These are phyloP conservation scores for Neofusicoccum sp. DNA, from an alignment of 2,329 filamentous ascomycete genomes.

Conservation along the genomic window DNA sequence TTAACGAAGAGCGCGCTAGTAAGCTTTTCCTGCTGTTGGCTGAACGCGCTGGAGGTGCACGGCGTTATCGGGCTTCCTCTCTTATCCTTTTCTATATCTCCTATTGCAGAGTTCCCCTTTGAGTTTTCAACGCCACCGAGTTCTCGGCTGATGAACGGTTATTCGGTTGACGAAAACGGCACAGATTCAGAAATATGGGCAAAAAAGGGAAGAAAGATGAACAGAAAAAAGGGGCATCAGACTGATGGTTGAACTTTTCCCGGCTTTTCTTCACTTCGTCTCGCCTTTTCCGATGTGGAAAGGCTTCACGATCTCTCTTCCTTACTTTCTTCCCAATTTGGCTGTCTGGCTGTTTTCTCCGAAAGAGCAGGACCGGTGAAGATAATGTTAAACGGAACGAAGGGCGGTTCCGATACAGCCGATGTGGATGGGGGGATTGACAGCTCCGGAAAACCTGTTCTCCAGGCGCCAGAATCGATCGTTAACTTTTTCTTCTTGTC, in stretches of 20 bases:
- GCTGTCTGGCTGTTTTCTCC: not conserved
- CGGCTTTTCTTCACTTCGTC: not conserved
- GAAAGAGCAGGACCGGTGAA: not conserved
- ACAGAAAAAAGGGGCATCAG: not conserved
- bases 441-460: conserved; percentile 15
- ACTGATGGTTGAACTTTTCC: conserved; percentile 9
- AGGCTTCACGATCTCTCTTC: conserved; percentile 4
- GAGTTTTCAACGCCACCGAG: not conserved
- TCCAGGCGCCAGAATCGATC: conserved; percentile 14
- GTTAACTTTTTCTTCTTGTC: conserved; percentile 2
- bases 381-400: not conserved
- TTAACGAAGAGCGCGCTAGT: conserved; percentile 16
- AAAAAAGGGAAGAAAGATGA: not conserved
- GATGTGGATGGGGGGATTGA: conserved; percentile 2
- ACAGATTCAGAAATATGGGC: not conserved
- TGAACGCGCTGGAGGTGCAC: conserved; percentile 11
- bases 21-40: conserved; percentile 16
- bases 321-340: not conserved
- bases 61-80: conserved; percentile 6
- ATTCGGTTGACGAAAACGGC: conserved; percentile 8
- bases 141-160: not conserved
- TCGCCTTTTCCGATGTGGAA: not conserved
- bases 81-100: not conserved
- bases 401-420: not conserved
- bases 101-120: not conserved